Evolutionary conservation across 768 basidiomycete genomes (phyloP).

Genomic region (Mycena amicta): DNA sequence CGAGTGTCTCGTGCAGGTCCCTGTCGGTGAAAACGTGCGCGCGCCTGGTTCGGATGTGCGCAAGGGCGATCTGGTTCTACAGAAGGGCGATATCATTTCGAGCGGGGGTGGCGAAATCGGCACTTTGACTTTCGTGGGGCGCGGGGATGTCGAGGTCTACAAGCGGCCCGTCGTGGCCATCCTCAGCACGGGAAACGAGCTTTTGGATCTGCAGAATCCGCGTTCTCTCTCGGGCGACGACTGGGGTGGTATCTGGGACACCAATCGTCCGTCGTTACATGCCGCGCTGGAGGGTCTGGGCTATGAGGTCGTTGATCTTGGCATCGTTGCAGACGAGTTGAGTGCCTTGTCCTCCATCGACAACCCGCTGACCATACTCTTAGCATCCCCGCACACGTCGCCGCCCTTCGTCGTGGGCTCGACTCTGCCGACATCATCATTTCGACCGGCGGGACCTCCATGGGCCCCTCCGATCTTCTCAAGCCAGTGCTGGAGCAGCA

Average conservation of each 20-base stretch:
- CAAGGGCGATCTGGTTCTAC: slow-evolving; percentile 67
- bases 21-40: slow-evolving; percentile 71
- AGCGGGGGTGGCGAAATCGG: slow-evolving; percentile 82
- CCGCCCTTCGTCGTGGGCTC: slow-evolving; percentile 58
- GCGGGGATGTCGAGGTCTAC: slow-evolving; percentile 67
- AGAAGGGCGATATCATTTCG: slow-evolving; percentile 60
- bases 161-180: slow-evolving; percentile 78
- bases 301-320: slow-evolving; percentile 78
- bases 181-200: slow-evolving; percentile 86
- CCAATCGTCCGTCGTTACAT: slow-evolving; percentile 79
- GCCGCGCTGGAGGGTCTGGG: slow-evolving; percentile 73
- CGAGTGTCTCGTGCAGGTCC: slow-evolving; percentile 63
- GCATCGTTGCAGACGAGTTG: slow-evolving; percentile 77
- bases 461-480: slow-evolving; percentile 85
- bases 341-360: too few relatives aligned
- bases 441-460: slow-evolving; percentile 89
- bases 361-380: too few relatives aligned
- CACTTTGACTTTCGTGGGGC: slow-evolving; percentile 77
- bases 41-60: slow-evolving; percentile 73
- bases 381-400: slow-evolving; percentile 61
- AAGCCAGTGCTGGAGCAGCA: slow-evolving; percentile 87
- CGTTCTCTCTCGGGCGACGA: slow-evolving; percentile 32
- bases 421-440: slow-evolving; percentile 72
- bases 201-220: slow-evolving; percentile 60
- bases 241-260: slow-evolving; percentile 83